phyloP scores from a whole-genome alignment of 2,329 filamentous ascomycete species.

The Apiospora sp. region DNA sequence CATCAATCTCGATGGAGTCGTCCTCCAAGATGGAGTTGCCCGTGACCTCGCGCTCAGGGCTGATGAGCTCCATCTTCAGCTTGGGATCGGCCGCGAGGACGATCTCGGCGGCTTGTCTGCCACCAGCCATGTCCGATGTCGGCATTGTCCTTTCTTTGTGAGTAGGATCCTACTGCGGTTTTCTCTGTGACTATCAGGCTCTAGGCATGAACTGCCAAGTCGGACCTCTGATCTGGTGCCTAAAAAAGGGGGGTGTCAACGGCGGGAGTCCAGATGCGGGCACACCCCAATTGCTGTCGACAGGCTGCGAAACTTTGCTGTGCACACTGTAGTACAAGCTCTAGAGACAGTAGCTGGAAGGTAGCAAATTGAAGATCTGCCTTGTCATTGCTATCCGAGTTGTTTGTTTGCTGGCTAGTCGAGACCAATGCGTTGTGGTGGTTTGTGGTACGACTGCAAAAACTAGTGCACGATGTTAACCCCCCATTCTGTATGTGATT shows the following conservation, averaged over 20 bases:
- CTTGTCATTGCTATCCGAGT: background rate
- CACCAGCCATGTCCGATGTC: background rate
- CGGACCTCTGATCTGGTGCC: background rate
- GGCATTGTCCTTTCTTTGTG: background rate
- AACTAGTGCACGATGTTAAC: background rate
- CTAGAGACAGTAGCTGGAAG: background rate
- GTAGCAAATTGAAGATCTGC: too few species aligned
- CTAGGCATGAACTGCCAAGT: background rate
- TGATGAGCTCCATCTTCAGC: background rate
- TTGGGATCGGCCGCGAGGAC: background rate
- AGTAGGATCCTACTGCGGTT: background rate
- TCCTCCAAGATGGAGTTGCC: slow-evolving; percentile 7
- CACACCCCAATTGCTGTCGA: background rate
- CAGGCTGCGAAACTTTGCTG: too few species aligned
- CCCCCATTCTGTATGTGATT: background rate
- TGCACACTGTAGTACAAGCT: background rate
- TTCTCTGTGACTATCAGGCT: background rate
- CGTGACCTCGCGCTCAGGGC: background rate
- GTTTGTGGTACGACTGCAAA: background rate
- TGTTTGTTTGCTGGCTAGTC: background rate
- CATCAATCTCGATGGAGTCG: slow-evolving; percentile 23
- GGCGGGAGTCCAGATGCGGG: background rate
- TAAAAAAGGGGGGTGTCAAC: background rate
- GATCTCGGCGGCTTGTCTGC: background rate
- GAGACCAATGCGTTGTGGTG: background rate